These are phyloP conservation scores for Pleodorina starrii DNA, from an alignment of 139 green algal genomes.

Conservation along the genomic window DNA sequence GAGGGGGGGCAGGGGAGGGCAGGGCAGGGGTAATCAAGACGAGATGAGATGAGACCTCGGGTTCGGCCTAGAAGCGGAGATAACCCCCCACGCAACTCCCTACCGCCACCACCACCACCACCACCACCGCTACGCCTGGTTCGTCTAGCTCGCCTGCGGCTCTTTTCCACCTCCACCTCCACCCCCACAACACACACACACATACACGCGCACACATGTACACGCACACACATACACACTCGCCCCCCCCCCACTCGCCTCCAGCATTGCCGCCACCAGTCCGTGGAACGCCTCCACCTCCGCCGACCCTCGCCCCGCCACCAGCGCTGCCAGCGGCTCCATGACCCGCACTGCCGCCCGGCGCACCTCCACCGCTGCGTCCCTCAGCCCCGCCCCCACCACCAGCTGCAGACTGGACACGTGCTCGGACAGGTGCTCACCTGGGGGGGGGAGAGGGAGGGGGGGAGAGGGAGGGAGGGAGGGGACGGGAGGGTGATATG, in stretches of 20 bases:
- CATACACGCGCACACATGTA: not conserved
- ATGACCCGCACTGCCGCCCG: conserved; percentile 69
- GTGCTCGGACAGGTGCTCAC: conserved; percentile 56
- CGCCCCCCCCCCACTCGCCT: conserved; percentile 45
- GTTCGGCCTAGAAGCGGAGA: too few species aligned
- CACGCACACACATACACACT: not conserved
- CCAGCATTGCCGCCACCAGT: conserved; percentile 62
- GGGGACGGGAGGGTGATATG: not conserved
- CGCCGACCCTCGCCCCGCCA: conserved; percentile 28
- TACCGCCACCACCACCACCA: too few species aligned
- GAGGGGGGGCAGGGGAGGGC: not conserved
- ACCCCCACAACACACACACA: not conserved
- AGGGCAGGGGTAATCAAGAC: not conserved
- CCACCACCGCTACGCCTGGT: too few species aligned
- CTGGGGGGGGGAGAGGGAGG: conserved; percentile 13
- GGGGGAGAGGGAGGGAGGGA: not conserved
- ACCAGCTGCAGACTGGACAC: conserved; percentile 65
- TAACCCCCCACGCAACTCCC: too few species aligned
- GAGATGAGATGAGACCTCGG: too few species aligned
- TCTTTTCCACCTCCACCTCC: not conserved
- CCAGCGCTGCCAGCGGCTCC: conserved; percentile 61
- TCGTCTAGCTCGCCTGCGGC: too few species aligned
- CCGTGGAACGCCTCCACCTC: conserved; percentile 64
- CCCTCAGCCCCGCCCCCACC: conserved; percentile 61
- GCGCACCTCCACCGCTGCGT: conserved; percentile 63